Evolutionary conservation across 768 basidiomycete species (phyloP).

Genomic region (Leccinum arenicola): DNA sequence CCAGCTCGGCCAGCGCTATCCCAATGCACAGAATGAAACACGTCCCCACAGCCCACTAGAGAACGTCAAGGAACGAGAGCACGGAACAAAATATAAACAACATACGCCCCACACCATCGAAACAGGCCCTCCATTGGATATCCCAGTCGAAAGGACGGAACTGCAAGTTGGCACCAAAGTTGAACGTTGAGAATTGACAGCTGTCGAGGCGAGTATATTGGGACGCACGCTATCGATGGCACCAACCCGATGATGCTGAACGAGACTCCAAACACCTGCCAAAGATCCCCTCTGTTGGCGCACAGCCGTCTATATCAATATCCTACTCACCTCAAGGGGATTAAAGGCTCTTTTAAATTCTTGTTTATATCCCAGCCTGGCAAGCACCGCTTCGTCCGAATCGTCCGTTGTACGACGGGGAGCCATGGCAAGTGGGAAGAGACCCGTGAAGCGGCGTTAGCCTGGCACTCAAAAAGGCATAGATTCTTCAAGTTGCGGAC

Average conservation of each 20-base stretch:
- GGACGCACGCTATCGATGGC: constrained; percentile 54
- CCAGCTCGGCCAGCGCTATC: constrained; percentile 37
- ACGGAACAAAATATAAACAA: neutral
- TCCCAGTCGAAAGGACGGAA: constrained; percentile 41
- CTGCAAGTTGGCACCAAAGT: constrained; percentile 17
- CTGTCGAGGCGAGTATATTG: constrained; percentile 1
- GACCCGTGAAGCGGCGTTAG: neutral
- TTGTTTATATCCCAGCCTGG: constrained; percentile 33
- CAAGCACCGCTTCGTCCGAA: constrained; percentile 30
- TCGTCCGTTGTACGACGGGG: neutral
- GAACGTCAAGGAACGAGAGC: neutral
- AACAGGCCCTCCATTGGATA: constrained; percentile 46
- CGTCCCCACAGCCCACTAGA: constrained; percentile 34
- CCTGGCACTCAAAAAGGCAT: neutral
- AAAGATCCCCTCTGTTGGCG: neutral
- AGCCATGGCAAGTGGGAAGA: neutral
- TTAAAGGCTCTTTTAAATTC: constrained; percentile 33
- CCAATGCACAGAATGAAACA: constrained; percentile 37
- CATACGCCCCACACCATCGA: constrained; percentile 43
- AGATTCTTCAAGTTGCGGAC: neutral
- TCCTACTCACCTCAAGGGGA: constrained; percentile 23
- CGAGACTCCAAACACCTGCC: constrained; percentile 63
- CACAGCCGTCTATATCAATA: neutral
- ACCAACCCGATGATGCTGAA: constrained; percentile 70
- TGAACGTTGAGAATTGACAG: neutral